phyloP scores from a whole-genome alignment of 192 early-diverging fungal genomes.

The Coemansia sp. region DNA sequence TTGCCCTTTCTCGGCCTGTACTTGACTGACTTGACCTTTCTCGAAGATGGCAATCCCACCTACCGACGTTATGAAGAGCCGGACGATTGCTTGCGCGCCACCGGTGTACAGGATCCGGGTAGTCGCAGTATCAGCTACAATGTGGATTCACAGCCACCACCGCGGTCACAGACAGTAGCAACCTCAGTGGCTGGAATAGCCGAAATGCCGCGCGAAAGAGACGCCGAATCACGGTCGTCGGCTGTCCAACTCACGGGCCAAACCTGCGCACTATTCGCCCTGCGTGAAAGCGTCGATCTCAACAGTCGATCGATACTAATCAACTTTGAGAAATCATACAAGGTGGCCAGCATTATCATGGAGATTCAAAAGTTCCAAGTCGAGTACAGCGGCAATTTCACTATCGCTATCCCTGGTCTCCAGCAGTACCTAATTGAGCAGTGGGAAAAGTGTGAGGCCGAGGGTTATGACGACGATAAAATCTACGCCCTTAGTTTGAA shows the following conservation, averaged over 20 bases:
- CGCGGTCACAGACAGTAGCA: background rate
- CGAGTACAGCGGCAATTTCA: slow-evolving; percentile 65
- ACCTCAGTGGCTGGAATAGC: background rate
- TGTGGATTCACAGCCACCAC: background rate
- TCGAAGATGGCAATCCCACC: slow-evolving; percentile 82
- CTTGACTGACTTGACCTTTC: slow-evolving; percentile 82
- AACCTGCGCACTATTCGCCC: slow-evolving; percentile 45
- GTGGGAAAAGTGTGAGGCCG: slow-evolving; percentile 38
- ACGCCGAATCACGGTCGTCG: background rate
- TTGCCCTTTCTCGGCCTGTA: slow-evolving; percentile 83
- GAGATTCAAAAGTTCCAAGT: slow-evolving; percentile 81
- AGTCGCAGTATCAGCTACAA: background rate
- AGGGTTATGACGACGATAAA: slow-evolving; percentile 53
- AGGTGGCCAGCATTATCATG: slow-evolving; percentile 63
- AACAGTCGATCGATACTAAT: slow-evolving; percentile 60
- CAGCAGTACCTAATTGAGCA: slow-evolving; percentile 57
- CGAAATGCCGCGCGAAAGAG: background rate
- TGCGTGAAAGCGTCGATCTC: slow-evolving; percentile 37
- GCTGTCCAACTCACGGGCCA: slow-evolving; percentile 46
- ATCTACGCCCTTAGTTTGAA: slow-evolving; percentile 49
- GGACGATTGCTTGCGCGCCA: slow-evolving; percentile 8
- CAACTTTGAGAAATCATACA: slow-evolving; percentile 84
- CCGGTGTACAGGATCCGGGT: background rate
- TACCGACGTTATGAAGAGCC: slow-evolving; percentile 53
- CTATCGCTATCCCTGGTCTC: slow-evolving; percentile 54